Conservation (phyloP, 208 protist species). For the Porcisia deanei region DNA sequence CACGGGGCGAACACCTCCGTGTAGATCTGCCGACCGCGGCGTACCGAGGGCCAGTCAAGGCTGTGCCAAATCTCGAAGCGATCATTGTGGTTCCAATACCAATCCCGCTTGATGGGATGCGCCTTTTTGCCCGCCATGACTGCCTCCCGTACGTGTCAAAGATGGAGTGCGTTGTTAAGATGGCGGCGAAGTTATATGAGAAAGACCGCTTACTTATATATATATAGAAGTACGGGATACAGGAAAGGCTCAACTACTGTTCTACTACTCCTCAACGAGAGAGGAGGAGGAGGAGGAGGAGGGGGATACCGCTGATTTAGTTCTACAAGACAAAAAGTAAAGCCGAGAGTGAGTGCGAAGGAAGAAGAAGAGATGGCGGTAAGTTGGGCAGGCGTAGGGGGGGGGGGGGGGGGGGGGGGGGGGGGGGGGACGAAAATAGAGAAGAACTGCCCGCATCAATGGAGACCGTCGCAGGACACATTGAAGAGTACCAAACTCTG, state of each 20-base stretch:
- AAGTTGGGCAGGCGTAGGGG: background rate
- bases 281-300: background rate
- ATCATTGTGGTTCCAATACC: constrained; percentile 93
- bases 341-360: background rate
- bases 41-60: constrained; percentile 92
- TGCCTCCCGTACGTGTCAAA: constrained; percentile 8
- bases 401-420: background rate
- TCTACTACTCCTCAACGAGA: constrained; percentile 29
- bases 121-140: constrained; percentile 86
- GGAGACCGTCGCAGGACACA: background rate
- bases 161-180: background rate
- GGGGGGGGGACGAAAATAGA: background rate
- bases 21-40: constrained; percentile 98
- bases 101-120: constrained; percentile 85
- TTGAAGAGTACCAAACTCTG: background rate
- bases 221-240: background rate
- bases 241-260: constrained; percentile 1
- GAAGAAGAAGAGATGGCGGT: background rate
- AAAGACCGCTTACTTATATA: background rate
- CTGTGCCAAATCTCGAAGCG: constrained; percentile 90
- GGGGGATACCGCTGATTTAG: background rate
- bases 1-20: constrained; percentile 98
- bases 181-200: background rate
- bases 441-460: background rate
- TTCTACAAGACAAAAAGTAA: background rate